Percentiles rank a stretch among this genome's conserved stretches.
phyloP scores from a whole-genome alignment of 1,284 basidiomycete genomes.

The Microbotryomycetes sp. region DNA sequence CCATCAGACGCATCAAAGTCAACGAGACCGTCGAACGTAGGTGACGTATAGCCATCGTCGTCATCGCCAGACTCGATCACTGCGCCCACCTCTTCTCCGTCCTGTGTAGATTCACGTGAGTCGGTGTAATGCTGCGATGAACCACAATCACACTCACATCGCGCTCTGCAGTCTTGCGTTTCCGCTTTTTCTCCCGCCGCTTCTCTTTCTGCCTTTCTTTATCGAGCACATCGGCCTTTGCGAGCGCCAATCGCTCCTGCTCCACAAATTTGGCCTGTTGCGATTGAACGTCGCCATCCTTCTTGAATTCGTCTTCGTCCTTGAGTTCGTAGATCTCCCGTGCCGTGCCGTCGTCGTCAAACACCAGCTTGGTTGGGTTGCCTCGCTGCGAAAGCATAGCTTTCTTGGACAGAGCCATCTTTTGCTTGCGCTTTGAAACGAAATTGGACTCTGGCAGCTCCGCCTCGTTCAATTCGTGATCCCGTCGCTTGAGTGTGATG shows the following conservation, averaged over 20 bases:
- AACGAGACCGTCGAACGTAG: slow-evolving; percentile 53
- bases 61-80: slow-evolving; percentile 42
- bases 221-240: slow-evolving; percentile 63
- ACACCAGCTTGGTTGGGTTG: slow-evolving; percentile 59
- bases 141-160: slow-evolving; percentile 46
- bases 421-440: slow-evolving; percentile 57
- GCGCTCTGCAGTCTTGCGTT: slow-evolving; percentile 75
- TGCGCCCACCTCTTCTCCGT: slow-evolving; percentile 24
- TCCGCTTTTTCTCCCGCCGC: slow-evolving; percentile 73
- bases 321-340: slow-evolving; percentile 69
- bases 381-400: slow-evolving; percentile 58
- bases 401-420: slow-evolving; percentile 70
- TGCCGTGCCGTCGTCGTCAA: slow-evolving; percentile 72
- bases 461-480: slow-evolving; percentile 63
- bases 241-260: slow-evolving; percentile 63
- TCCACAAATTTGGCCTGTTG: slow-evolving; percentile 64
- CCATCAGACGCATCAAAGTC: slow-evolving; percentile 18
- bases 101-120: slow-evolving; percentile 37
- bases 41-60: slow-evolving; percentile 55
- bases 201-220: slow-evolving; percentile 78
- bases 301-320: slow-evolving; percentile 59
- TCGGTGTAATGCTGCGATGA: slow-evolving; percentile 19
- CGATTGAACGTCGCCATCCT: slow-evolving; percentile 56
- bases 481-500: slow-evolving; percentile 81
- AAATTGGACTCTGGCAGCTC: slow-evolving; percentile 49